Base-by-base conservation (phyloP, 768 basidiomycete species). In the Rickenella mellea region DNA sequence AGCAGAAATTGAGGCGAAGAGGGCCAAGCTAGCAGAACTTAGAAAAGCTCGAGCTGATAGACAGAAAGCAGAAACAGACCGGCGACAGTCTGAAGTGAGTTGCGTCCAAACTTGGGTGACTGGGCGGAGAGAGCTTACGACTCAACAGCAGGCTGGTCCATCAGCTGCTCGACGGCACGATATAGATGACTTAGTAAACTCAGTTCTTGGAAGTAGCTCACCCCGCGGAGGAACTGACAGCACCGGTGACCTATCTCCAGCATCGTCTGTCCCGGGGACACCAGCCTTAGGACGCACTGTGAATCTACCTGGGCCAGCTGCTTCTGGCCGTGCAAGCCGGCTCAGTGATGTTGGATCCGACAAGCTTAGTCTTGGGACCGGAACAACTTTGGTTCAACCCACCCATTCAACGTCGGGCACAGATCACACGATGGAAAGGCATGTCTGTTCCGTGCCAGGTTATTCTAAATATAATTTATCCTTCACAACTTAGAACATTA, bases 1-100 rank as follows among this genome's bases (percentile, higher is more conserved):
- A 28, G 4, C 80, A 55, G 92, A 96, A 64, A 85, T 97, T 46
- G 90, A 91, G 60, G 86, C 82, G 20, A 98, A 97, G 65, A 69
- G 82, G 48, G 77, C 79, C 9, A 92, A 90, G 61, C 79, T 97
- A 26, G 87, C 79, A 39, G 88, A 89, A 48, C 70, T 96, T 27
- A 71, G 86, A 42, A 75, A 82, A 58, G 83, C 82, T 5, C 74
- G 90, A 33, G 79, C 78, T 27, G 78, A 84, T 48, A 66, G 83
- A 52, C 73, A 80, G 53, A 74, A 67, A 44, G 69, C 64, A 43
- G 78, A 76, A 37, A 63, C 61, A 19, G 70, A 76, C 35, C 50
- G 59, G 41, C 55, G 51, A 6, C 55, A 51, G 31, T 43, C 55
- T 28, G 54, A 57, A 45, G 59, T 58, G 38, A 14, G 40, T 48